Base-by-base conservation (phyloP, 2,329 filamentous ascomycete species). In the Phialocephala subalpina region DNA sequence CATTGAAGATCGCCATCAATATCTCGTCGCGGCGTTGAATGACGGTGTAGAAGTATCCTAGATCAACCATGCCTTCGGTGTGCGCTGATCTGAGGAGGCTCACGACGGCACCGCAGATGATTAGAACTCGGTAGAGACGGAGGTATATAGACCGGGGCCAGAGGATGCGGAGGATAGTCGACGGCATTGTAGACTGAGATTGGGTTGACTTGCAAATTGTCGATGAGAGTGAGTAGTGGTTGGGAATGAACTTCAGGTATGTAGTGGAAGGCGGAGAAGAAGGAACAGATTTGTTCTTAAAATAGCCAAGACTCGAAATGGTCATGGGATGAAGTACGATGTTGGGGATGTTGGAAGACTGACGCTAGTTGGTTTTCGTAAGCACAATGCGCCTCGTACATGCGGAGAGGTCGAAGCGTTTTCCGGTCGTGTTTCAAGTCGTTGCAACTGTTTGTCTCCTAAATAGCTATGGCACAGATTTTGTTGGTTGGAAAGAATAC, bases 201-300 rank as follows among this genome's bases (percentile, higher is more conserved):
- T 42, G 12, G 38, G 38, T 42, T 42, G 38, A 42, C 38, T 16
- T 16, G 38, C 38, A 42, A n/a, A 42, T n/a, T 42, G 38, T 42
- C 38, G 18, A 5, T 16, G 18, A n/a, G 38, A 42, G 38, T 42
- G 38, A 42, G 38, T 42, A 42, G 12, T 42, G 38, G 38, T 42
- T 14, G 38, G 38, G 12, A n/a, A 42, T 42, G 38, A 42, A n/a
- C 12, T n/a, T 42, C 38, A 42, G 38, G 38, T 42, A n/a, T 42
- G 38, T 42, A n/a, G 12, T 42, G 38, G 38, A 42, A 42, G 38
- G 38, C 38, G 29, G 18, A 42, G 38, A 42, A 6, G 18, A n/a
- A 42, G 38, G 38, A n/a, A 42, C 38, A 42, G 12, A 42, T 42
- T 42, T 42, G 38, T 42, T 42, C 38, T 42, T 42, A n/a, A 42